Evolutionary conservation across 495 filamentous ascomycete species (phyloP).

Genomic region (Penicillium verhagenii): DNA sequence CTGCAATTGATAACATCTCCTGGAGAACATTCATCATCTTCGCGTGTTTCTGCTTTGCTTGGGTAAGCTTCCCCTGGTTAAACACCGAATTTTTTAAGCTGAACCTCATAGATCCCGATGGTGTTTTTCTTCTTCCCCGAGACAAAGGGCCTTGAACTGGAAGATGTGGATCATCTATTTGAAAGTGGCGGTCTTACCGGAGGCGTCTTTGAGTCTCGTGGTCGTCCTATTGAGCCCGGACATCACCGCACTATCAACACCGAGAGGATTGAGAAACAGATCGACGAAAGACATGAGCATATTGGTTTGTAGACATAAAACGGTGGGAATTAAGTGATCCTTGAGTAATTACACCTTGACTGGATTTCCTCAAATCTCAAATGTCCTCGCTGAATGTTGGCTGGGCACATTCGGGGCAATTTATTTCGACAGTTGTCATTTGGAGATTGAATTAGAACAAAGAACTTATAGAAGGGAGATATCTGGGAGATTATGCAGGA

Average conservation of each 20-base stretch:
- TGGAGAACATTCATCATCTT: slow-evolving; percentile 69
- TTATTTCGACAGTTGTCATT: too few species aligned
- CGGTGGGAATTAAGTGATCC: too few species aligned
- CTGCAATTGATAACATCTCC: slow-evolving; percentile 55
- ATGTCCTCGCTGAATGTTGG: too few species aligned
- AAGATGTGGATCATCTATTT: slow-evolving; percentile 71
- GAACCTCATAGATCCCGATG: slow-evolving; percentile 55
- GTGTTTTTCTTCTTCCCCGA: slow-evolving; percentile 68
- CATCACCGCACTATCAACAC: slow-evolving; percentile 19
- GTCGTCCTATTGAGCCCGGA: slow-evolving; percentile 18
- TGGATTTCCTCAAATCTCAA: too few species aligned
- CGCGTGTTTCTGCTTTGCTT: slow-evolving; percentile 38
- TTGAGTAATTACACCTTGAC: background rate
- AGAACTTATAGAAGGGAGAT: too few species aligned
- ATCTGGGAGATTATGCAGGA: too few species aligned
- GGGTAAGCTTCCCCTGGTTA: slow-evolving; percentile 12
- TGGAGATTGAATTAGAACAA: too few species aligned
- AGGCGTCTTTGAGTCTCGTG: slow-evolving; percentile 33
- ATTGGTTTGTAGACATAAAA: background rate
- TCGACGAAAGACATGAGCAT: background rate
- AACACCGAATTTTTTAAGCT: background rate
- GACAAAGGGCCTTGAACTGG: slow-evolving; percentile 63
- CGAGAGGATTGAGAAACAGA: slow-evolving; percentile 14
- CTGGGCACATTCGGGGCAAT: too few species aligned
- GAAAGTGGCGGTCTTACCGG: slow-evolving; percentile 34